Evolutionary conservation across 176 grass and related monocot genomes (phyloP).

Genomic region (maize (Zea mays)): DNA sequence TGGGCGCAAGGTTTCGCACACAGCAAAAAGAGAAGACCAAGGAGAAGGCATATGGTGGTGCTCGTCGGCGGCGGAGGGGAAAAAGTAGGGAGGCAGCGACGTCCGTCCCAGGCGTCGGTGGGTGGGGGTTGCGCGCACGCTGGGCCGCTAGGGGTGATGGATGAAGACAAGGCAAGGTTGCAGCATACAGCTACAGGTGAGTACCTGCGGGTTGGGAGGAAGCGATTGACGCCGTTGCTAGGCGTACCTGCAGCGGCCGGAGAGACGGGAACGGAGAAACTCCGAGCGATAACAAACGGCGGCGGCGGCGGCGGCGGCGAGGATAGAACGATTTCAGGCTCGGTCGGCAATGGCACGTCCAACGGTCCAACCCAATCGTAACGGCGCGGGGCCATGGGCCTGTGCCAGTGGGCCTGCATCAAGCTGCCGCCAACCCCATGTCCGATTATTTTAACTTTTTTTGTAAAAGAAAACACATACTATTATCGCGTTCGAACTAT

Average conservation of each 20-base stretch:
- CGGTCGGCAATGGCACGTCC: too few species aligned
- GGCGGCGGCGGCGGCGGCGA: conserved; percentile 13
- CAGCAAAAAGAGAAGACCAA: not conserved
- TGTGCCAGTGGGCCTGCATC: too few species aligned
- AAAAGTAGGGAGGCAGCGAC: not conserved
- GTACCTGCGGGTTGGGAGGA: not conserved
- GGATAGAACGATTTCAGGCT: not conserved
- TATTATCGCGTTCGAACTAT: too few species aligned
- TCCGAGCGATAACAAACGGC: not conserved
- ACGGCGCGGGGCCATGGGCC: too few species aligned
- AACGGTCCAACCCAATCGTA: too few species aligned
- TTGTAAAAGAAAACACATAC: too few species aligned
- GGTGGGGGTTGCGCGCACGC: not conserved
- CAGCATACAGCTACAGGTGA: not conserved
- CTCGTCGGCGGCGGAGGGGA: not conserved
- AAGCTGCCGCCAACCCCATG: too few species aligned
- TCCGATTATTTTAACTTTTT: too few species aligned
- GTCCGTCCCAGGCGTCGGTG: not conserved
- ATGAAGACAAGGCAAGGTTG: not conserved
- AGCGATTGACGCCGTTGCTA: not conserved
- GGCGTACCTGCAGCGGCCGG: conserved; percentile 20
- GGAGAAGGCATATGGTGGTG: not conserved
- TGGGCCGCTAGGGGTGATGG: not conserved
- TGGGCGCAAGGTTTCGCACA: not conserved
- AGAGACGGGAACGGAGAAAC: not conserved